Conservation (phyloP, 108 stramenopile species). For the Mayamaea pseudoterrestris region DNA sequence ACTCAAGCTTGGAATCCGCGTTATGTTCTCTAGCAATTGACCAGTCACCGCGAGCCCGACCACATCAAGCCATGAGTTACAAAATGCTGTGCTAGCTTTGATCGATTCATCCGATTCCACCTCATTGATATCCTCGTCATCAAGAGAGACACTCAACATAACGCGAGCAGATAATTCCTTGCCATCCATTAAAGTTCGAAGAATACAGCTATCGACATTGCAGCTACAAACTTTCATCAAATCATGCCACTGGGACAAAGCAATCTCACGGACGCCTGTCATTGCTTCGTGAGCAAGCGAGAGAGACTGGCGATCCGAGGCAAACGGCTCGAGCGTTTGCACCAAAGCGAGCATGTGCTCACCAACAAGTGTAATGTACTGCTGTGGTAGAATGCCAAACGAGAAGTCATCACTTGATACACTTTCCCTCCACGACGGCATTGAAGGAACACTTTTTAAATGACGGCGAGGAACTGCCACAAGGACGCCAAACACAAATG, state of each 20-base stretch:
- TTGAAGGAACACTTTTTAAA: conserved; percentile 45
- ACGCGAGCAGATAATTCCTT: background rate
- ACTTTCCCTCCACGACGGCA: conserved; percentile 52
- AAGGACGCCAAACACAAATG: conserved; percentile 70
- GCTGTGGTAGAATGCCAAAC: conserved; percentile 73
- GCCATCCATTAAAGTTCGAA: conserved; percentile 2
- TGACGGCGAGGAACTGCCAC: conserved; percentile 60
- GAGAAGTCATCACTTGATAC: conserved; percentile 29
- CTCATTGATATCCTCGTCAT: conserved; percentile 27
- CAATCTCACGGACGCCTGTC: conserved; percentile 48
- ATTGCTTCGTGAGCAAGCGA: conserved; percentile 75
- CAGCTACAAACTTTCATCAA: conserved; percentile 53
- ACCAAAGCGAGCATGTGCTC: conserved; percentile 81
- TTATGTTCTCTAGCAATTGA: conserved; percentile 51
- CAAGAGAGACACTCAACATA: background rate
- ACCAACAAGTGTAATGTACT: conserved; percentile 73
- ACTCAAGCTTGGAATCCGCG: conserved; percentile 69
- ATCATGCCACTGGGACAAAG: conserved; percentile 63
- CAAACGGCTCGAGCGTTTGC: conserved; percentile 78
- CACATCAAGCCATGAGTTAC: conserved; percentile 75
- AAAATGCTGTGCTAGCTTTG: conserved; percentile 43
- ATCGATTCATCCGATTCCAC: conserved; percentile 42
- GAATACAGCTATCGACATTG: conserved; percentile 4
- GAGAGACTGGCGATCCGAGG: conserved; percentile 50
- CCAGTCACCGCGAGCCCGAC: conserved; percentile 70